phyloP scores from a whole-genome alignment of 108 stramenopile species.

The Chaetoceros tenuissimus region DNA sequence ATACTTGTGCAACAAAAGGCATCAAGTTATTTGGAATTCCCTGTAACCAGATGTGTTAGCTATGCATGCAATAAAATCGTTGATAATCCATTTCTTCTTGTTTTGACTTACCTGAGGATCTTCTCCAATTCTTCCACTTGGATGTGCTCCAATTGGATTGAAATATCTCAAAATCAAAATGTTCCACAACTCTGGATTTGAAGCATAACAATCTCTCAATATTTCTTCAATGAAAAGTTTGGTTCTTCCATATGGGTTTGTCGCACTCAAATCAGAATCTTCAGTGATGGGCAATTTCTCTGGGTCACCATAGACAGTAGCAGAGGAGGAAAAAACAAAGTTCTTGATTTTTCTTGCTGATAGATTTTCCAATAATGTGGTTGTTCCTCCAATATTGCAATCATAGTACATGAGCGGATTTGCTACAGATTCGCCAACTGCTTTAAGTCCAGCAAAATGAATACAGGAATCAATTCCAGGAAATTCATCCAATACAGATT shows the following conservation, averaged over 20 bases:
- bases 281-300: constrained; percentile 86
- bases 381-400: constrained; percentile 93
- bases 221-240: constrained; percentile 99
- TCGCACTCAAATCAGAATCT: constrained; percentile 61
- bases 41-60: too few species aligned
- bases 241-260: constrained; percentile 97
- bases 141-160: constrained; percentile 98
- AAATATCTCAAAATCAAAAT: constrained; percentile 94
- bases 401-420: constrained; percentile 93
- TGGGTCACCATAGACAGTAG: constrained; percentile 98
- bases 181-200: constrained; percentile 51
- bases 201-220: constrained; percentile 80
- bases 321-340: constrained; percentile 94
- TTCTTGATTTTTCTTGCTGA: constrained; percentile 28
- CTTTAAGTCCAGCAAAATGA: constrained; percentile 99
- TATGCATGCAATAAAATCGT: too few species aligned
- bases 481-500: constrained; percentile 59
- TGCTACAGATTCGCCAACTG: constrained; percentile 84
- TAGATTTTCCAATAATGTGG: constrained; percentile 60
- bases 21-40: constrained; percentile 98
- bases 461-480: constrained; percentile 85
- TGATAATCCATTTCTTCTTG: too few species aligned
- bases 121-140: constrained; percentile 94
- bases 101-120: too few species aligned
- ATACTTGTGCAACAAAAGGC: constrained; percentile 97